Evolutionary conservation across 805 yeast genomes (phyloP).

Genomic region (Suhomyces xylopsoci): DNA sequence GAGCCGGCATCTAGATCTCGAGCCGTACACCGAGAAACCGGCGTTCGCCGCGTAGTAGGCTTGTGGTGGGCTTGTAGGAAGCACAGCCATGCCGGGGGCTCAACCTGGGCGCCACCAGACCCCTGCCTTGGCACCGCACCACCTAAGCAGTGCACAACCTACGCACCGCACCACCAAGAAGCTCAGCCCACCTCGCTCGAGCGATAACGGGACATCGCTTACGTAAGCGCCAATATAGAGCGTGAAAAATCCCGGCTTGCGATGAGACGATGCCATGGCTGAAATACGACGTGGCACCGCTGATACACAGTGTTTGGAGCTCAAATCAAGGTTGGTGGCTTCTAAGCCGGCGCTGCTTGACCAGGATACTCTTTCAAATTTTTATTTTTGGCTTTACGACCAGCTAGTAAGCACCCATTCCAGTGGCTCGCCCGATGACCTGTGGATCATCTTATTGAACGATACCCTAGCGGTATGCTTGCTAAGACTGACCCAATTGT

Average conservation of each 20-base stretch:
- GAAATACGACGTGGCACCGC: slow-evolving; percentile 1
- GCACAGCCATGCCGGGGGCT: not conserved
- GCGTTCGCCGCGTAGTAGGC: not conserved
- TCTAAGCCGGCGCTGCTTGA: not conserved
- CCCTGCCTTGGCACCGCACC: not conserved
- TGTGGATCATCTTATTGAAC: slow-evolving; percentile 12
- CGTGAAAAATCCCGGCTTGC: not conserved
- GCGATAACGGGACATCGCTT: not conserved
- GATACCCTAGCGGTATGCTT: slow-evolving; percentile 69
- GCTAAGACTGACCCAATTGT: slow-evolving; percentile 48
- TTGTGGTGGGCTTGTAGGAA: not conserved
- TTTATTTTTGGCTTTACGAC: not conserved
- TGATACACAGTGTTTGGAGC: not conserved
- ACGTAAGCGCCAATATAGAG: not conserved
- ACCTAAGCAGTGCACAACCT: not conserved
- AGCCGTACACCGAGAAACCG: not conserved
- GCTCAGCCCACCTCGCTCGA: not conserved
- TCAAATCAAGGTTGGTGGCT: slow-evolving; percentile 3
- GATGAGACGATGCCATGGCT: not conserved
- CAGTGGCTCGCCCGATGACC: slow-evolving; percentile 7
- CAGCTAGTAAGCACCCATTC: not conserved
- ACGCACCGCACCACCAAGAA: not conserved
- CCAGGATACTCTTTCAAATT: not conserved
- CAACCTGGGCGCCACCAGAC: not conserved
- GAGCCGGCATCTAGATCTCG: not conserved